phyloP scores from a whole-genome alignment of 148 eudicot species.

The Amaranthus cruentus region DNA sequence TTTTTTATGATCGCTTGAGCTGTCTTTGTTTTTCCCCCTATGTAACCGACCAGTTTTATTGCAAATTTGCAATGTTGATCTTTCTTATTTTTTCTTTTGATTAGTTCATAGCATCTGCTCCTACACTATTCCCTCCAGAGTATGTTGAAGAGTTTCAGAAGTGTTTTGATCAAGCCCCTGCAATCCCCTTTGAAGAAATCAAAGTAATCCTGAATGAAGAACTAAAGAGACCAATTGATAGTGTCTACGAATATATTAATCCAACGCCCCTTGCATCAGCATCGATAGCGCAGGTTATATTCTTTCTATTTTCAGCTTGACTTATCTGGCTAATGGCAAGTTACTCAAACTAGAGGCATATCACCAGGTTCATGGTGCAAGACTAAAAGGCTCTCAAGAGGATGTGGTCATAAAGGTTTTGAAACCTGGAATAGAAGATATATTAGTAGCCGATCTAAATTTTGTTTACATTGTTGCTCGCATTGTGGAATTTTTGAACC shows the following conservation, averaged over 20 bases:
- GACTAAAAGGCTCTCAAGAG: conserved; percentile 73
- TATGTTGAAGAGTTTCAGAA: conserved; percentile 94
- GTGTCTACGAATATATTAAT: conserved; percentile 85
- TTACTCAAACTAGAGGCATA: conserved; percentile 12
- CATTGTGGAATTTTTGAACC: conserved; percentile 82
- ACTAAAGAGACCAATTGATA: conserved; percentile 72
- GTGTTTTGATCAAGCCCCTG: conserved; percentile 91
- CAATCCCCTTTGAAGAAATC: conserved; percentile 77
- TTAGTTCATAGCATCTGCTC: conserved; percentile 94
- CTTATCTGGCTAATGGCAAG: conserved; percentile 11
- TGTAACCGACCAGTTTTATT: background rate
- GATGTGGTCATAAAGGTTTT: conserved; percentile 94
- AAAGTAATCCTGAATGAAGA: conserved; percentile 72
- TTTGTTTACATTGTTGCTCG: conserved; percentile 91
- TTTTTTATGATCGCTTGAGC: too few species aligned
- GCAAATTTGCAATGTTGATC: conserved; percentile 2
- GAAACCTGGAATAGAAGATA: conserved; percentile 97
- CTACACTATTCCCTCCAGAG: conserved; percentile 88
- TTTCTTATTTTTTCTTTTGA: conserved; percentile 17
- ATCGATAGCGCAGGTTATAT: conserved; percentile 88
- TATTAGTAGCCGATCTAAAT: conserved; percentile 88
- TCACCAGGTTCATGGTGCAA: conserved; percentile 90
- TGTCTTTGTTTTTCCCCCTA: background rate
- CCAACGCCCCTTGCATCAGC: conserved; percentile 97
- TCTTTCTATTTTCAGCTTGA: conserved; percentile 10